Percentiles rank a stretch among this genome's conserved stretches.
Evolutionary conservation across 2,329 filamentous ascomycete genomes (phyloP).

Genomic region (Ascosphaera apis): DNA sequence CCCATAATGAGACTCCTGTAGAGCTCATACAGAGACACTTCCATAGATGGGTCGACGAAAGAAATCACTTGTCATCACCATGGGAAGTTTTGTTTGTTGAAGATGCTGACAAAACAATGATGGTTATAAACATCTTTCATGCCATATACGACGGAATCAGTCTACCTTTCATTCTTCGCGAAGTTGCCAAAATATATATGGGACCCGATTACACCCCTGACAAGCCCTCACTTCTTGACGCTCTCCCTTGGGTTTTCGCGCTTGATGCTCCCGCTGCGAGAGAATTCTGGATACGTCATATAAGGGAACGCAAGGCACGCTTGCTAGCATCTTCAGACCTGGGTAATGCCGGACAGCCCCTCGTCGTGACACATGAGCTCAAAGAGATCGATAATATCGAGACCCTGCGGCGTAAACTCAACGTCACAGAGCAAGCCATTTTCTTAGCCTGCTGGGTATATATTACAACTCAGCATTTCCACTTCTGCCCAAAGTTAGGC

Average conservation of each 20-base stretch:
- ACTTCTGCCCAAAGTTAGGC: conserved; percentile 36
- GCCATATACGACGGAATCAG: conserved; percentile 71
- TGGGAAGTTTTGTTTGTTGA: neutral
- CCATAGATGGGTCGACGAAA: conserved; percentile 21
- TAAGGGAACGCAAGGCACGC: conserved; percentile 15
- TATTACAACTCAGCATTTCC: conserved; percentile 45
- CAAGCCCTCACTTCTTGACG: neutral
- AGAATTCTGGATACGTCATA: conserved; percentile 32
- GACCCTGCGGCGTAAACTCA: conserved; percentile 21
- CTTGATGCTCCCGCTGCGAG: conserved; percentile 36
- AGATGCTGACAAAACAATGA: conserved; percentile 3
- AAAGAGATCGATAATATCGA: conserved; percentile 51
- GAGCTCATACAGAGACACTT: neutral
- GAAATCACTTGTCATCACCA: neutral
- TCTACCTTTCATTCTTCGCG: conserved; percentile 43
- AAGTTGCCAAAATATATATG: conserved; percentile 39
- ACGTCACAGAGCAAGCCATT: conserved; percentile 40
- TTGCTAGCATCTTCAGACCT: neutral
- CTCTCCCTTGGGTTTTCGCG: conserved; percentile 29
- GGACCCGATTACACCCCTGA: conserved; percentile 22
- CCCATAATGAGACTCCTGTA: neutral
- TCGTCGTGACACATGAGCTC: conserved; percentile 41
- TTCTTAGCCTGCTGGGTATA: conserved; percentile 53
- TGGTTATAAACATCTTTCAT: conserved; percentile 44
- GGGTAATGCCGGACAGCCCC: neutral